phyloP scores from a whole-genome alignment of 768 basidiomycete species.

The Amylocystis lapponica region DNA sequence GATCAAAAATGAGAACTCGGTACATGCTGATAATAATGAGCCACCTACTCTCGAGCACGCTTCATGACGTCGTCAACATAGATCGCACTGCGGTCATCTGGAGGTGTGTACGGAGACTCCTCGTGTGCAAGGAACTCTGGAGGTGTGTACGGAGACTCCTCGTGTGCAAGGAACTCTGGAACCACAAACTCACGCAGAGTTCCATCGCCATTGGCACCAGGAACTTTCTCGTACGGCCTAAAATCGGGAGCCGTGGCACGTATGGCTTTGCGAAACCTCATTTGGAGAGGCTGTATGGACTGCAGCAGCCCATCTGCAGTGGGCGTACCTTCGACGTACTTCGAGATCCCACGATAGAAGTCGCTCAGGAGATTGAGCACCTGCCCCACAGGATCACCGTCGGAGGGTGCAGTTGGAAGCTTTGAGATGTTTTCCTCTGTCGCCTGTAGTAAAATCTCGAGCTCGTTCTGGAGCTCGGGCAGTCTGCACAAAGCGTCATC shows the following conservation, averaged over 20 bases:
- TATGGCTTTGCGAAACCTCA: slow-evolving; percentile 42
- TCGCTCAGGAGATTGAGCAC: slow-evolving; percentile 40
- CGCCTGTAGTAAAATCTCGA: slow-evolving; percentile 38
- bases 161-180: no score
- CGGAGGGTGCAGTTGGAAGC: slow-evolving; percentile 48
- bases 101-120: slow-evolving; percentile 6
- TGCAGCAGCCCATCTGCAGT: slow-evolving; percentile 50
- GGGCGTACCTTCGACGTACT: slow-evolving; percentile 48
- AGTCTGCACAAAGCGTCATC: slow-evolving; percentile 50
- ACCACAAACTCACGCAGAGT: no score
- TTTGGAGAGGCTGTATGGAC: slow-evolving; percentile 43
- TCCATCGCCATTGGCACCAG: not conserved
- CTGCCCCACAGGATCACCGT: slow-evolving; percentile 46
- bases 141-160: no score
- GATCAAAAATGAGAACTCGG: not conserved
- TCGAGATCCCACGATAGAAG: slow-evolving; percentile 42
- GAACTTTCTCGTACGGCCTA: slow-evolving; percentile 33
- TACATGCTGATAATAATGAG: no score
- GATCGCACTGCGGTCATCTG: slow-evolving; percentile 22
- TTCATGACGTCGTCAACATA: slow-evolving; percentile 49
- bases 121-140: slow-evolving; percentile 17
- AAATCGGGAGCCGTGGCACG: slow-evolving; percentile 54
- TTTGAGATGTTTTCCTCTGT: slow-evolving; percentile 28
- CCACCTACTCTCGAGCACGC: slow-evolving; percentile 42
- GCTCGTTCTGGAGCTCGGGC: slow-evolving; percentile 54